Evolutionary conservation across 768 basidiomycete species (phyloP).

Genomic region (Amanita subjunquillea): DNA sequence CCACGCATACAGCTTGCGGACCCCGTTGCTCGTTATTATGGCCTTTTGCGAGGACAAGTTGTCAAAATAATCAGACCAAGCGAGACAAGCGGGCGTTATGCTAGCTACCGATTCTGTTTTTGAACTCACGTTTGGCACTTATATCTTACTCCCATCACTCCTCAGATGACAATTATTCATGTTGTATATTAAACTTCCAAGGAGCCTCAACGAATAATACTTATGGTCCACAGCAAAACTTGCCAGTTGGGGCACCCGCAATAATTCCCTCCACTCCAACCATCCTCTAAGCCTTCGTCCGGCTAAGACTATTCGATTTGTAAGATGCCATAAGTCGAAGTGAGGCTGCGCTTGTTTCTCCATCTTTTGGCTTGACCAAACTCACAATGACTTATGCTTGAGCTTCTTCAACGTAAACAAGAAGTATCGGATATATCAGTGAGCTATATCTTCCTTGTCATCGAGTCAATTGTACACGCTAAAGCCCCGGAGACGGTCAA

Average conservation of each 20-base stretch:
- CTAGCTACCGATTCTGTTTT: conserved; percentile 88
- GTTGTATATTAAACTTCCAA: neutral
- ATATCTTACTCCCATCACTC: neutral
- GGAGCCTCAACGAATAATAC: neutral
- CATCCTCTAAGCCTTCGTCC: neutral
- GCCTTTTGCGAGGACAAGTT: conserved; percentile 88
- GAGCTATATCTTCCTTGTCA: neutral
- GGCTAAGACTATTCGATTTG: neutral
- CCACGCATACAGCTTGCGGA: conserved; percentile 95
- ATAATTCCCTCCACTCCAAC: neutral
- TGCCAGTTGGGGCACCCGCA: neutral
- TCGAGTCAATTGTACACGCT: neutral
- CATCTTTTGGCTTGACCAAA: neutral
- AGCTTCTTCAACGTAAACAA: neutral
- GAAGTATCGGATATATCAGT: neutral
- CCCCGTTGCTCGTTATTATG: conserved; percentile 98
- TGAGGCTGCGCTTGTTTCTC: neutral
- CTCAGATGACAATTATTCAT: neutral
- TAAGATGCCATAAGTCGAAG: neutral
- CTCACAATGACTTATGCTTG: neutral
- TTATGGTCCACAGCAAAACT: neutral
- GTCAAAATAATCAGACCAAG: conserved; percentile 97
- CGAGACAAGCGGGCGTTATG: conserved; percentile 92
- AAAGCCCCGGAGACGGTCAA: no score
- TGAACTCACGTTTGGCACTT: conserved; percentile 17